These are phyloP conservation scores for Chlorella variabilis DNA, from an alignment of 163 green algal species.

Conservation along the genomic window DNA sequence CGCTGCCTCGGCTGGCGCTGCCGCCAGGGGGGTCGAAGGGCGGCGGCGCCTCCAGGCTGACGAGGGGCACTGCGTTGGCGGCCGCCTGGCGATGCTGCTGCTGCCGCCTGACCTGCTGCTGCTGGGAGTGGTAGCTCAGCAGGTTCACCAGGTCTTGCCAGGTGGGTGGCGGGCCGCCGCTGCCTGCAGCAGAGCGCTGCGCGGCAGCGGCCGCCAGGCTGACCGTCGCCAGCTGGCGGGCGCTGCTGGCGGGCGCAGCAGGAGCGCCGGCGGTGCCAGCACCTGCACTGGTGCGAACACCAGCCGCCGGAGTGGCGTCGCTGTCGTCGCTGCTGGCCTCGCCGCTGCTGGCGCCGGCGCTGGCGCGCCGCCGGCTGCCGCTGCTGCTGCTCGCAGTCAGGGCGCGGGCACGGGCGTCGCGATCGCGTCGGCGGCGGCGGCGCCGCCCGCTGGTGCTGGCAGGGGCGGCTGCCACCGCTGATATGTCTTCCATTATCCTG, in stretches of 20 bases:
- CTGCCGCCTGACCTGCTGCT: conserved; percentile 11
- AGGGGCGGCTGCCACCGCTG: conserved; percentile 8
- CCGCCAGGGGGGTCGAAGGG: not conserved
- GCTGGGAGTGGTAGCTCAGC: conserved; percentile 10
- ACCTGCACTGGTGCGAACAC: not conserved
- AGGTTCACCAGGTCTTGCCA: conserved; percentile 2
- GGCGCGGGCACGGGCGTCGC: not conserved
- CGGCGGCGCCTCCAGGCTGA: conserved; percentile 1
- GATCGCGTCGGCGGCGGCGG: not conserved
- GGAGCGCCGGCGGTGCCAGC: not conserved
- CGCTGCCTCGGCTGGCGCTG: no score
- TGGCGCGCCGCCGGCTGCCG: not conserved
- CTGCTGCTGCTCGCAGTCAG: not conserved
- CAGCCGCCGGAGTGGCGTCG: not conserved
- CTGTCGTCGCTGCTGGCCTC: not conserved
- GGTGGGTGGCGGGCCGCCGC: not conserved
- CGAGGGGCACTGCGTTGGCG: not conserved
- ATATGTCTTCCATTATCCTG: conserved; percentile 8
- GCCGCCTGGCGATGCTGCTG: not conserved
- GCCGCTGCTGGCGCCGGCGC: not conserved
- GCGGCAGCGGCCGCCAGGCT: not conserved
- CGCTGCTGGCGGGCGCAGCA: no score
- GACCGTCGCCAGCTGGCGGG: not conserved
- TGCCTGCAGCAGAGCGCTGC: not conserved
- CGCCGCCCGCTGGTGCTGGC: conserved; percentile 3